Percentiles rank a stretch among this genome's conserved stretches.
phyloP scores from a whole-genome alignment of 768 basidiomycete species.

The Leccinum boreale region DNA sequence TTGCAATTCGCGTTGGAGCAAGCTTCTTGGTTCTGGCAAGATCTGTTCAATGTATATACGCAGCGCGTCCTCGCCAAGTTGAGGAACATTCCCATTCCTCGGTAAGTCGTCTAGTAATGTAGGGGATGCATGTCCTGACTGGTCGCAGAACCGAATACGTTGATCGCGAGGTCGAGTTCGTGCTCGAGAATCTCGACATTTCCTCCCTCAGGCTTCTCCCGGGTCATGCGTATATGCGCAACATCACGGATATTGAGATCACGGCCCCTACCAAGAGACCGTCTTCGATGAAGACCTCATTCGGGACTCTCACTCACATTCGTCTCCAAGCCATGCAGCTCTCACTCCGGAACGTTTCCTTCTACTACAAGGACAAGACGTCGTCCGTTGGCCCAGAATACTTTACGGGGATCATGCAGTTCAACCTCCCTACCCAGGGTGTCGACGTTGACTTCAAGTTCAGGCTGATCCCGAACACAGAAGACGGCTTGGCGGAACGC shows the following conservation, averaged over 20 bases:
- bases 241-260: constrained; percentile 64
- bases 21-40: constrained; percentile 76
- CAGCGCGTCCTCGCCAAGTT: constrained; percentile 53
- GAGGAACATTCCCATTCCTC: constrained; percentile 66
- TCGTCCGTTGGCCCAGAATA: constrained; percentile 51
- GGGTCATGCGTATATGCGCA: constrained; percentile 67
- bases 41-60: constrained; percentile 76
- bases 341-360: constrained; percentile 61
- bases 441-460: constrained; percentile 67
- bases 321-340: constrained; percentile 65
- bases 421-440: constrained; percentile 63
- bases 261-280: constrained; percentile 36
- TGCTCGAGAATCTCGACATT: constrained; percentile 71
- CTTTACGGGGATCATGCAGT: constrained; percentile 58
- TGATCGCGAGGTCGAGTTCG: constrained; percentile 65
- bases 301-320: constrained; percentile 66
- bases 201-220: constrained; percentile 66
- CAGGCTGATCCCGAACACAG: constrained; percentile 54
- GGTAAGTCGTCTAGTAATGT: constrained; percentile 36
- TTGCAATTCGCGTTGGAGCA: constrained; percentile 56
- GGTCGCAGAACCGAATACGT: constrained; percentile 62
- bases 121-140: background rate
- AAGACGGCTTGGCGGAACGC: constrained; percentile 42
- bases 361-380: constrained; percentile 67
- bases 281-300: constrained; percentile 39